A percentile compares a stretch with the other conserved stretches of the same genome.
Evolutionary conservation across 2,329 filamentous ascomycete genomes (phyloP).

Genomic region (Tolypocladium capitatum): DNA sequence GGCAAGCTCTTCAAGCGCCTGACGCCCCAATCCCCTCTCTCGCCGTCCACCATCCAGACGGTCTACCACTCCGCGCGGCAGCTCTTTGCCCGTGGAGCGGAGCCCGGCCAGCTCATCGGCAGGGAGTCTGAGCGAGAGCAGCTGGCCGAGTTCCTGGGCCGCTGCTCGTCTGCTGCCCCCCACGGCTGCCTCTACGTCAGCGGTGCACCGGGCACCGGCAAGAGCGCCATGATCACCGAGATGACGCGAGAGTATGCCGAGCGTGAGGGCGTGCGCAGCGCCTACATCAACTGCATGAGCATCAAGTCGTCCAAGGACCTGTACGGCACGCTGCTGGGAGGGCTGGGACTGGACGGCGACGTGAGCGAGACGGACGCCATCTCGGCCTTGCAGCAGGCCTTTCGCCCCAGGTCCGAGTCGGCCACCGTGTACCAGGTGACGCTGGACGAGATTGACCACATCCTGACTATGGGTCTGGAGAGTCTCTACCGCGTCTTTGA

Average conservation of each 20-base stretch:
- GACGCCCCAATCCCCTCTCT: slow-evolving; percentile 63
- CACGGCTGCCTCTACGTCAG: slow-evolving; percentile 89
- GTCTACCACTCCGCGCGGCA: slow-evolving; percentile 82
- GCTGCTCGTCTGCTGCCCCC: slow-evolving; percentile 43
- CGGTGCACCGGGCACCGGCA: slow-evolving; percentile 89
- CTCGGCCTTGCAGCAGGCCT: slow-evolving; percentile 54
- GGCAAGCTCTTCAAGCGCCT: slow-evolving; percentile 64
- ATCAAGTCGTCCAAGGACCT: slow-evolving; percentile 80
- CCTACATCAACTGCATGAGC: slow-evolving; percentile 94
- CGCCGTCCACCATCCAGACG: slow-evolving; percentile 55
- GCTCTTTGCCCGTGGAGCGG: slow-evolving; percentile 68
- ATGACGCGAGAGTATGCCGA: slow-evolving; percentile 49
- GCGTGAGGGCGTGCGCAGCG: slow-evolving; percentile 46
- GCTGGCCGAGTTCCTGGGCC: slow-evolving; percentile 54
- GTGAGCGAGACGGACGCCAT: slow-evolving; percentile 54
- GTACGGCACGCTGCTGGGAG: slow-evolving; percentile 64
- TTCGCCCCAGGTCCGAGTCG: slow-evolving; percentile 47
- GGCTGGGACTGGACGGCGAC: slow-evolving; percentile 46
- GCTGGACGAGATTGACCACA: slow-evolving; percentile 89
- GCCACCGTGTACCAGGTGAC: slow-evolving; percentile 63
- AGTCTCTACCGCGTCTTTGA: slow-evolving; percentile 91
- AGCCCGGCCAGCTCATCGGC: slow-evolving; percentile 63
- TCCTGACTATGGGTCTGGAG: slow-evolving; percentile 77
- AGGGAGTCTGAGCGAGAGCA: slow-evolving; percentile 57
- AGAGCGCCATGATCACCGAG: slow-evolving; percentile 84